phyloP scores from a whole-genome alignment of 148 eudicot genomes.

The Diospyros kaki region DNA sequence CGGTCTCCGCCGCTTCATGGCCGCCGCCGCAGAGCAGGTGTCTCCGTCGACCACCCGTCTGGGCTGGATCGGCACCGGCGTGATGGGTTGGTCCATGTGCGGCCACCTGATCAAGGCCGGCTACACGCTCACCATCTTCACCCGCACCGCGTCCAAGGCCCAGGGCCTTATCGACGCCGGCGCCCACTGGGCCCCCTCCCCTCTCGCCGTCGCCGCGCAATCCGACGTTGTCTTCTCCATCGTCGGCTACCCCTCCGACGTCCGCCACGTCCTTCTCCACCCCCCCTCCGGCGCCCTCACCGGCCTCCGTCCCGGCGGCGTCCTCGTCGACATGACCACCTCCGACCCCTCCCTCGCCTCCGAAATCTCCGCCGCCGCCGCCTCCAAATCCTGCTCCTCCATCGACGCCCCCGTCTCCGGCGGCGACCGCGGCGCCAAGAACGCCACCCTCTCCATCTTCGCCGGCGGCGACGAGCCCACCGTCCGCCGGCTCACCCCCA shows the following conservation, averaged over 20 bases:
- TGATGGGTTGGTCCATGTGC: conserved; percentile 96
- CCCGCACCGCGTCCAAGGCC: conserved; percentile 84
- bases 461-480: conserved; percentile 61
- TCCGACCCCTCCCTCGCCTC: conserved; percentile 81
- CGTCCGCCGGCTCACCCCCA: conserved; percentile 31
- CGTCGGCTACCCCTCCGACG: conserved; percentile 95
- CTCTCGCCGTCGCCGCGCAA: conserved; percentile 53
- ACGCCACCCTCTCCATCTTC: conserved; percentile 59
- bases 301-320: conserved; percentile 43
- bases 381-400: conserved; percentile 33
- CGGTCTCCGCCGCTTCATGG: conserved; percentile 42
- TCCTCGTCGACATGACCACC: conserved; percentile 91
- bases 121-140: conserved; percentile 77
- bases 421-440: conserved; percentile 69
- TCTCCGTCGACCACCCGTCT: conserved; percentile 61
- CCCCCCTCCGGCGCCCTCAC: conserved; percentile 49
- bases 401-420: conserved; percentile 94
- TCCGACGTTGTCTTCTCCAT: conserved; percentile 97
- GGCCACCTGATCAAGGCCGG: conserved; percentile 83
- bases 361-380: conserved; percentile 41
- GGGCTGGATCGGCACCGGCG: conserved; percentile 98
- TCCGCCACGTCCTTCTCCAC: conserved; percentile 64
- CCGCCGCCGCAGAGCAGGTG: conserved; percentile 36
- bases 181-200: conserved; percentile 60
- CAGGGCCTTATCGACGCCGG: conserved; percentile 51